Evolutionary conservation across 148 eudicot genomes (phyloP), one percentile per base, ranked within the genome.

Genomic region (Amaranthus cruentus): DNA sequence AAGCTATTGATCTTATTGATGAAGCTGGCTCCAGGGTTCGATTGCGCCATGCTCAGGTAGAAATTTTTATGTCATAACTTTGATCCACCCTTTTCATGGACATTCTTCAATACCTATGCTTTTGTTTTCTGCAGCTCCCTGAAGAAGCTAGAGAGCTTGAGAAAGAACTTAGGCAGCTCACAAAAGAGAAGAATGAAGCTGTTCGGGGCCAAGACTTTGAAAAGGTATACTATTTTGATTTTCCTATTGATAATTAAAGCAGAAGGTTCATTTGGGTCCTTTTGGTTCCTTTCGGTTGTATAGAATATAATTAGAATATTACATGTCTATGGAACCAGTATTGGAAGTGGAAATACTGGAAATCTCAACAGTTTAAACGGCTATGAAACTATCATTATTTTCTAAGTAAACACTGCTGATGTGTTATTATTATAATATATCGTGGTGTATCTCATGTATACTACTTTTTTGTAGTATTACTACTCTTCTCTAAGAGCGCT

Each of bases 111-210:
- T 14, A 66, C 65, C 47, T 7, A n/a, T 43, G 6, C 42, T 65
- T 66, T 52, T 9, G 60, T 43, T 47, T 47, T 55, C 66, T 82
- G 76, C 88, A 93, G 98, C 88, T 90, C 15, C 96, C 98, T 3
- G 96, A 89, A 83, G 98, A 90, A 83, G 96, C 90, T 53, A 87
- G 87, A 82, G 96, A 87, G 82, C 94, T 93, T 69, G 98, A 89
- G 82, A 89, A 88, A 65, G 89, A 90, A 84, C 85, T 90, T 53
- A 88, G 89, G 79, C 90, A 90, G 85, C 85, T 90, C 75, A 85
- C 87, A 4, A 90, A 85, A 60, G 94, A 93, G 83, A 93, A 93
- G 76, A 87, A 93, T 65, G 94, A 90, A 74, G 85, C 94, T 70
- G 89, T 89, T 54, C 88, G 96, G 6, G 75, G 90, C 80, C 92